Conservation (phyloP, 2,329 filamentous ascomycete species). For the Paraphoma sp. region DNA sequence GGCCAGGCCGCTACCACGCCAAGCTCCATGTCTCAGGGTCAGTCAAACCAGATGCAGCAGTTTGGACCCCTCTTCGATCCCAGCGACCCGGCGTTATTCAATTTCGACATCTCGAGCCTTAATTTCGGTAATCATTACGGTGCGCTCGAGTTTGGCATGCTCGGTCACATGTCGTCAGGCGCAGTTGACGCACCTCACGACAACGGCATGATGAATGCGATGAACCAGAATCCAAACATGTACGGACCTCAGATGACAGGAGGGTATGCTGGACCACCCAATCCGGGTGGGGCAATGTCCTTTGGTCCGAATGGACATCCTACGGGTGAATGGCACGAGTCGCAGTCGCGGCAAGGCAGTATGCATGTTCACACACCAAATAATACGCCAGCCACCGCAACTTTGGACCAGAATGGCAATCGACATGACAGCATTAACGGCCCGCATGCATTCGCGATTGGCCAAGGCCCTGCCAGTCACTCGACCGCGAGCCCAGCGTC, state of each 20-base stretch:
- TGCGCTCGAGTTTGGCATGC: slow-evolving; percentile 92
- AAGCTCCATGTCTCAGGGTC: slow-evolving; percentile 51
- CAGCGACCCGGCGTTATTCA: slow-evolving; percentile 90
- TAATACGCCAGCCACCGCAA: slow-evolving; percentile 48
- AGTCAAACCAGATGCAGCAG: slow-evolving; percentile 48
- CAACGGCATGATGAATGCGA: slow-evolving; percentile 40
- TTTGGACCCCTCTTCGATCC: slow-evolving; percentile 79
- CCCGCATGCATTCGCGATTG: slow-evolving; percentile 68
- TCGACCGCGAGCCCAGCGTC: slow-evolving; percentile 65
- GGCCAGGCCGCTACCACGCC: slow-evolving; percentile 55
- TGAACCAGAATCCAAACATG: slow-evolving; percentile 42
- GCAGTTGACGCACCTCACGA: slow-evolving; percentile 82
- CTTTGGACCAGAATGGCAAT: slow-evolving; percentile 34
- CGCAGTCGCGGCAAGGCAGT: slow-evolving; percentile 52
- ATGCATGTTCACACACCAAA: slow-evolving; percentile 52
- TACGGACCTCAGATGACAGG: slow-evolving; percentile 51
- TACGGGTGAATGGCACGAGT: slow-evolving; percentile 46
- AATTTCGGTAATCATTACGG: slow-evolving; percentile 98
- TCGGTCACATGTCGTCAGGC: slow-evolving; percentile 94
- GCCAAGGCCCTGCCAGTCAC: slow-evolving; percentile 62
- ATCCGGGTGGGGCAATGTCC: slow-evolving; percentile 37
- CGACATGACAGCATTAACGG: slow-evolving; percentile 45
- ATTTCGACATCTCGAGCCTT: slow-evolving; percentile 91
- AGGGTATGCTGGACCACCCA: slow-evolving; percentile 31
- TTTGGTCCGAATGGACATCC: slow-evolving; percentile 35